Evolutionary conservation across 768 basidiomycete genomes (phyloP).

Genomic region (Rhizopogon sp.): DNA sequence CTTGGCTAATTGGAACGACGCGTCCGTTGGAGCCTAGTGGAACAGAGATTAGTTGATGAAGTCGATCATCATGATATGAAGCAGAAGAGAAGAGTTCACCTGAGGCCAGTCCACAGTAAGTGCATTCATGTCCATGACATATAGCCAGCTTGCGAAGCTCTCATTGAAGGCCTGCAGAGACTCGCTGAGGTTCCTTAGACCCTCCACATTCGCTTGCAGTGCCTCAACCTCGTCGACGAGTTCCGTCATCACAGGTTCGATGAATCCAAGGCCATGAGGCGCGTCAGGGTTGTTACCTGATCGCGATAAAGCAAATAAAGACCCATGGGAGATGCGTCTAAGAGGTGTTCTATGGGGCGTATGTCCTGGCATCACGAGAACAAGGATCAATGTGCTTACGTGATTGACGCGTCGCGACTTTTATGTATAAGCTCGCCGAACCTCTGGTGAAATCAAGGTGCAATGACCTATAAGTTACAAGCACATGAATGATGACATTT

Average conservation of each 20-base stretch:
- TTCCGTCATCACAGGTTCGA: constrained; percentile 80
- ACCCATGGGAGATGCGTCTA: constrained; percentile 86
- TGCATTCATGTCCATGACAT: constrained; percentile 92
- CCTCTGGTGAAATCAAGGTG: too few species aligned
- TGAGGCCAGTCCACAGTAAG: constrained; percentile 92
- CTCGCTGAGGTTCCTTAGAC: constrained; percentile 64
- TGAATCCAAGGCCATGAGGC: constrained; percentile 79
- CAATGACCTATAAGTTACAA: too few species aligned
- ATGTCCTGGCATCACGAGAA: constrained; percentile 14
- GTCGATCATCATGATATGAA: background rate
- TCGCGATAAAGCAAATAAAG: constrained; percentile 79
- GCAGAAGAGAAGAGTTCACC: constrained; percentile 34
- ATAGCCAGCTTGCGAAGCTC: constrained; percentile 86
- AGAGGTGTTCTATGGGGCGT: constrained; percentile 78
- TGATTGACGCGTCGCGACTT: background rate
- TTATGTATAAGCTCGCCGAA: too few species aligned
- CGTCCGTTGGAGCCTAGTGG: constrained; percentile 52
- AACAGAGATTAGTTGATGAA: background rate
- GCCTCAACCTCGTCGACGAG: constrained; percentile 85
- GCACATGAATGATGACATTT: too few species aligned
- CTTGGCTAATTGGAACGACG: constrained; percentile 54
- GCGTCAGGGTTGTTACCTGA: constrained; percentile 66
- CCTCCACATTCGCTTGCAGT: constrained; percentile 70
- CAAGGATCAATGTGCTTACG: background rate
- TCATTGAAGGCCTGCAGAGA: constrained; percentile 88